Evolutionary conservation across 805 yeast species (phyloP).

Genomic region (Hyphopichia homilentoma): DNA sequence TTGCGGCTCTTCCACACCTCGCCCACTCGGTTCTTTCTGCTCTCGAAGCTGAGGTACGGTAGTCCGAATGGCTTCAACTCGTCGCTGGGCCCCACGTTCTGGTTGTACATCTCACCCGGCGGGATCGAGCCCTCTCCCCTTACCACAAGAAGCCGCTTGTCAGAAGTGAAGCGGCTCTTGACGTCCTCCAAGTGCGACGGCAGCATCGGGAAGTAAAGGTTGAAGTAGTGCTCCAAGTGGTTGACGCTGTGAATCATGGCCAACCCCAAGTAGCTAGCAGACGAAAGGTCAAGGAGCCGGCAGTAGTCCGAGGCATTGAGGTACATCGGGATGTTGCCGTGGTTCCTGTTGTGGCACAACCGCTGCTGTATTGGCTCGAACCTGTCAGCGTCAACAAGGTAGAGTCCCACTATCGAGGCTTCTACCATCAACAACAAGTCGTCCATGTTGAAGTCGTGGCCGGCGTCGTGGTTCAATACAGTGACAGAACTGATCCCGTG

Average conservation of each 20-base stretch:
- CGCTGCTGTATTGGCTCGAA: conserved; percentile 16
- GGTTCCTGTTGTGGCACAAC: conserved; percentile 10
- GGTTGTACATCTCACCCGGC: conserved; percentile 42
- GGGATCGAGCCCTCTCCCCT: conserved; percentile 71
- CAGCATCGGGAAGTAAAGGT: conserved; percentile 57
- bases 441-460: conserved; percentile 12
- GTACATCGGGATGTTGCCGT: conserved; percentile 13
- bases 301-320: conserved; percentile 12
- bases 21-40: conserved; percentile 43
- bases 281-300: conserved; percentile 8
- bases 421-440: conserved; percentile 34
- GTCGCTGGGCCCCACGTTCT: background rate
- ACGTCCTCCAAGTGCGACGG: too few relatives aligned
- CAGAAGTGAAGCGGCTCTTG: conserved; percentile 14
- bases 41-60: conserved; percentile 46
- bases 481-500: conserved; percentile 24
- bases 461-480: conserved; percentile 17
- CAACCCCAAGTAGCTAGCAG: conserved; percentile 42
- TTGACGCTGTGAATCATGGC: conserved; percentile 69
- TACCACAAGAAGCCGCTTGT: conserved; percentile 40
- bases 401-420: conserved; percentile 39
- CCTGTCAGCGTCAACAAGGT: conserved; percentile 21
- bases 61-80: conserved; percentile 6
- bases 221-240: conserved; percentile 30
- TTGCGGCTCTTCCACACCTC: conserved; percentile 57